These are phyloP conservation scores for Fusarium metavorans DNA, from an alignment of 2,329 filamentous ascomycete genomes.

Conservation along the genomic window DNA sequence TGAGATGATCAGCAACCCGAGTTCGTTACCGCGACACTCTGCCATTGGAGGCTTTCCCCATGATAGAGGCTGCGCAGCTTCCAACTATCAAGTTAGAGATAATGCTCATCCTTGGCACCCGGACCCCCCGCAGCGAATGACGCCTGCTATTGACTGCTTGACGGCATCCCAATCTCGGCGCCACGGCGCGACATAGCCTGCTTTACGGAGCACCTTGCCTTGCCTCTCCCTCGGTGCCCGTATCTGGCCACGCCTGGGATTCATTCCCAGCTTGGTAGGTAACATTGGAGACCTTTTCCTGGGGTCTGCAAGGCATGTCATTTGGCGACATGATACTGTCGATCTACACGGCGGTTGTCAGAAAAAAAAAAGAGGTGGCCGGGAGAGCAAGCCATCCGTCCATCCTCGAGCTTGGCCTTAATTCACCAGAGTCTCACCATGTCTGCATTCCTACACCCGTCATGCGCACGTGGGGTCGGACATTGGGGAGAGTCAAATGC, in stretches of 20 bases:
- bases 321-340: slow-evolving; percentile 27
- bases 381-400: slow-evolving; percentile 31
- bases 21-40: slow-evolving; percentile 26
- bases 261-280: slow-evolving; percentile 27
- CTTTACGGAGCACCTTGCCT: background rate
- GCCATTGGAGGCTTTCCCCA: slow-evolving; percentile 22
- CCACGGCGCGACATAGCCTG: background rate
- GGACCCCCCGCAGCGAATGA: slow-evolving; percentile 30
- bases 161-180: background rate
- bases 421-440: slow-evolving; percentile 29
- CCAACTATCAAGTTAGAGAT: slow-evolving; percentile 19
- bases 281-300: slow-evolving; percentile 9
- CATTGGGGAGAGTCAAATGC: slow-evolving; percentile 35
- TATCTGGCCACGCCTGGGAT: slow-evolving; percentile 7
- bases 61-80: slow-evolving; percentile 9
- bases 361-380: slow-evolving; percentile 17
- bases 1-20: slow-evolving; percentile 28
- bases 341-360: slow-evolving; percentile 14
- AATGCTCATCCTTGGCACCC: slow-evolving; percentile 29
- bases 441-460: slow-evolving; percentile 29
- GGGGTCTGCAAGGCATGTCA: background rate
- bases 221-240: background rate
- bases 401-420: slow-evolving; percentile 11
- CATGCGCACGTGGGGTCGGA: slow-evolving; percentile 28
- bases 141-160: slow-evolving; percentile 6